phyloP scores from a whole-genome alignment of 2,329 filamentous ascomycete genomes.

The Stachybotrys echinatus region DNA sequence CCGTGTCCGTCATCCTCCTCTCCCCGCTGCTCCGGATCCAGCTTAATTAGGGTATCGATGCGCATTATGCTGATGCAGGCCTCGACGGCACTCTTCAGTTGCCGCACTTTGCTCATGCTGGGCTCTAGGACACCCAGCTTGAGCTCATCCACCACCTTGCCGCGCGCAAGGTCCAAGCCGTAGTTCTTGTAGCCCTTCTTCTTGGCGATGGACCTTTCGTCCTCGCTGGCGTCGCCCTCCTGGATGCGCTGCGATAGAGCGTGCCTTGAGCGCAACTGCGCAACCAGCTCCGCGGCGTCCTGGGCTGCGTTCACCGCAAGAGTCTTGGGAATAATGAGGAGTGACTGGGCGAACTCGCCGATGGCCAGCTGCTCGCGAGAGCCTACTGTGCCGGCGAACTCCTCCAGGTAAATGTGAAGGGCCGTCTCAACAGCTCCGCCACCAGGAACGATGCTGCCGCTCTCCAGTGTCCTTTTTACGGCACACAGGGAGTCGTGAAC shows the following conservation, averaged over 20 bases:
- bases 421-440: constrained; percentile 98
- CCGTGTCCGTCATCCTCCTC: constrained; percentile 75
- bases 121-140: constrained; percentile 96
- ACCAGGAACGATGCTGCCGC: constrained; percentile 91
- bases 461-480: constrained; percentile 95
- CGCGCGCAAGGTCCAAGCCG: constrained; percentile 82
- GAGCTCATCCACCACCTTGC: constrained; percentile 86
- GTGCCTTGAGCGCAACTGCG: constrained; percentile 89
- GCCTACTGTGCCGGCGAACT: constrained; percentile 95
- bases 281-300: constrained; percentile 90
- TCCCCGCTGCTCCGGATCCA: constrained; percentile 78
- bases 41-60: constrained; percentile 96
- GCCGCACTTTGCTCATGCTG: constrained; percentile 95
- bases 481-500: constrained; percentile 95
- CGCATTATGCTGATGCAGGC: constrained; percentile 99
- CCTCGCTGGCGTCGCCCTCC: constrained; percentile 76
- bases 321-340: constrained; percentile 93
- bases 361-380: constrained; percentile 97
- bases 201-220: constrained; percentile 83
- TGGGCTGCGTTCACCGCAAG: constrained; percentile 96
- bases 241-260: constrained; percentile 88
- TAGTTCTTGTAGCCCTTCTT: constrained; percentile 99
- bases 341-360: constrained; percentile 91
- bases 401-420: constrained; percentile 97
- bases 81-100: constrained; percentile 97